Base-by-base conservation (phyloP, 2,329 filamentous ascomycete species). In the Hymenotorrendiella dingleyae region DNA sequence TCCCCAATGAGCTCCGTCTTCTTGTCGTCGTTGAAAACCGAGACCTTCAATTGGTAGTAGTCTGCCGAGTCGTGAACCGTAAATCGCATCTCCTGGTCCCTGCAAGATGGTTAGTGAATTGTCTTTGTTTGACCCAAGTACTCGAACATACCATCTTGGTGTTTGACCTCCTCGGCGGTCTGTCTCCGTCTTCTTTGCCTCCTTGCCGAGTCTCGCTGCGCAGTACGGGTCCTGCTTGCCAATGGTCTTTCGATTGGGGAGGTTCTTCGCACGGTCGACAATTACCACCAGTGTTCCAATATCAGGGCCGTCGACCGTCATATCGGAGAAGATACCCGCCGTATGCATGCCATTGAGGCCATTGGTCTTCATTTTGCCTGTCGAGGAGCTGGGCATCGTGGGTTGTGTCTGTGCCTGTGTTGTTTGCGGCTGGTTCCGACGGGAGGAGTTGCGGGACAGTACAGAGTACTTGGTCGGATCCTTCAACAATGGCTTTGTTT, bases 211-310 rank as follows among this genome's bases (percentile, higher is more conserved):
- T 41, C 93, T 76, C 23, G 89, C 90, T 27, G 93, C 93, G 66
- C 90, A 96, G 66, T 97, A 98, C 0, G 93, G 91, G 62, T 97
- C 90, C 69, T 98, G 93, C 68, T 98, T 98, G 43, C 93, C 93
- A 72, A 98, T 96, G 5, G 89, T 93, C 71, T 94, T 94, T 55
- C 89, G 73, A 67, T 98, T 98, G 38, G 93, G 93, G 54, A 98
- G 70, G 64, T 98, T 98, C 77, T 95, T 97, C 40, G 90, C 93
- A 54, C 90, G 79, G 68, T 98, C 93, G 59, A 97, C 80, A 57
- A 98, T 83, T 44, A 89, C 77, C 35, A 98, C 88, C 55, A 98
- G 72, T 2, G 90, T 97, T 54, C 93, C 93, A 59, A 98, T 96
- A 47, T 86, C 75, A 3, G 93, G 91, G 1, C 93, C 93, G 63